Base-by-base conservation (phyloP, 495 filamentous ascomycete species). In the Aspergillus homomorphus region DNA sequence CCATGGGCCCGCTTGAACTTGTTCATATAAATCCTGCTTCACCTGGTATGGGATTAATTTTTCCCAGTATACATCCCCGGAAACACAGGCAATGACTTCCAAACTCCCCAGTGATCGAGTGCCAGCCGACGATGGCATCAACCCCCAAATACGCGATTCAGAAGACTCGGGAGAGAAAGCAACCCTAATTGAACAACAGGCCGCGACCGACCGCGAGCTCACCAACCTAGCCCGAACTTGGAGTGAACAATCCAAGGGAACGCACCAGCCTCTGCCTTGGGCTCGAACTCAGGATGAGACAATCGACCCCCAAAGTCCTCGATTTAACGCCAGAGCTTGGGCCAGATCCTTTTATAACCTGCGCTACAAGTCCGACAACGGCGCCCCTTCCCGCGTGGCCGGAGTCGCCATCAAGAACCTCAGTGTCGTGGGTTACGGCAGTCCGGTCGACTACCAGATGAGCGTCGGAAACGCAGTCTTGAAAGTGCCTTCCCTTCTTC, bases 381-480 rank as follows among this genome's bases (percentile, higher is more conserved):
- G 56, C 10, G n/a, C n/a, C 21, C 16, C 46, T 7, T 24, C 38
- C 19, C 57, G 57, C 0, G 43, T 19, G 19, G 43, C 50, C 19
- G 78, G 79, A n/a, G 54, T 81, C 18, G 62, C 72, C 1, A 78
- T 76, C 62, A 84, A 80, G 63, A 80, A 89, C 42, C 18, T 59
- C 23, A 54, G 41, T 22, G 89, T 89, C 15, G 82, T 87, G 69
- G 89, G 89, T 19, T 92, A 85, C 66, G 89, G 89, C 18, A 81
- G 77, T 41, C 72, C 85, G 2, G 87, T 87, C 1, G 89, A 91
- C 69, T 92, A 88, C 65, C 89, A 92, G 68, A 91, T 90, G 76
- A 84, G 87, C 68, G 83, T 90, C 49, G 71, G 78, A 53, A 91
- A 90, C 66, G 73, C 85, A 22, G 77, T 82, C 67, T 71, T 89